phyloP scores from a whole-genome alignment of 2,329 filamentous ascomycete genomes.

The Xylaria sp. region DNA sequence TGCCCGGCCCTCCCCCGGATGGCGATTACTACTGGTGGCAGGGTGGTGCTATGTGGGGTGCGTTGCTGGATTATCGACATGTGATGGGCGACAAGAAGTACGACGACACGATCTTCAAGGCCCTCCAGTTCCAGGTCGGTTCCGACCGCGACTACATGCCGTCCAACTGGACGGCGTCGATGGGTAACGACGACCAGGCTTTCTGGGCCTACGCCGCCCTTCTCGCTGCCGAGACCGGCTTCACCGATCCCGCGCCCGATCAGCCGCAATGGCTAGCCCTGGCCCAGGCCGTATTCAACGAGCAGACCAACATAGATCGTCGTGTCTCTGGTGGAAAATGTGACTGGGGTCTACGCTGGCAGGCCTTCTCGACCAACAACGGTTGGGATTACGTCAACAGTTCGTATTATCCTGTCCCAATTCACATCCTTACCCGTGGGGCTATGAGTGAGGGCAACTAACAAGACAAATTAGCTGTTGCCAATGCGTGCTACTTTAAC shows the following conservation, averaged over 20 bases:
- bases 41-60: slow-evolving; percentile 62
- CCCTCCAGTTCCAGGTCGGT: slow-evolving; percentile 55
- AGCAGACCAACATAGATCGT: slow-evolving; percentile 54
- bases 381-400: slow-evolving; percentile 74
- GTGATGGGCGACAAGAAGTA: slow-evolving; percentile 60
- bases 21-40: slow-evolving; percentile 72
- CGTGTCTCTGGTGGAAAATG: slow-evolving; percentile 54
- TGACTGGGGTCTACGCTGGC: slow-evolving; percentile 68
- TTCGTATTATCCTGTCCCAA: slow-evolving; percentile 26
- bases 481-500: slow-evolving; percentile 61
- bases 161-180: slow-evolving; percentile 50
- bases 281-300: slow-evolving; percentile 65
- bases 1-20: slow-evolving; percentile 49
- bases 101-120: slow-evolving; percentile 53
- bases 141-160: slow-evolving; percentile 54
- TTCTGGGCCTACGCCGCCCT: slow-evolving; percentile 67
- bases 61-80: slow-evolving; percentile 65
- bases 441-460: slow-evolving; percentile 4
- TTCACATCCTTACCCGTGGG: neutral
- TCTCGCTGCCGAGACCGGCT: slow-evolving; percentile 60
- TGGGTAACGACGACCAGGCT: slow-evolving; percentile 66
- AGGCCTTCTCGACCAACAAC: slow-evolving; percentile 67
- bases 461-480: slow-evolving; percentile 40
- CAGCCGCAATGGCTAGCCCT: slow-evolving; percentile 58
- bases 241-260: slow-evolving; percentile 51